Base-by-base conservation (phyloP, 2,329 filamentous ascomycete species). In the Tolypocladium ovalisporum region DNA sequence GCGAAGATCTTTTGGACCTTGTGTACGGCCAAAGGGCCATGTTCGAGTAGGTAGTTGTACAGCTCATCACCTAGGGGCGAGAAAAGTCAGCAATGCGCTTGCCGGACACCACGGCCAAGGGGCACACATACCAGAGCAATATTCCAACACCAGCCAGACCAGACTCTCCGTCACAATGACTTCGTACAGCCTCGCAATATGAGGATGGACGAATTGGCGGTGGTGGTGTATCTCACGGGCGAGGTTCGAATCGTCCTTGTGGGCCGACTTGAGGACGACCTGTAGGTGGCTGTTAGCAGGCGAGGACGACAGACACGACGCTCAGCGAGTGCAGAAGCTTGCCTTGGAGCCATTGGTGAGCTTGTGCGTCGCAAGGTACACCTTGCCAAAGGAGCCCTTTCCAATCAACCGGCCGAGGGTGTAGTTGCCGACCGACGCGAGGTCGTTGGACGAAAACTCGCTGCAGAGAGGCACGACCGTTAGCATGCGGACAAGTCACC, bases 281-380 rank as follows among this genome's bases (percentile, higher is more conserved):
- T 96, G 70, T 19, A 57, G 61, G 54, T 39, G 2, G 40, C 22
- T n/a, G 36, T 35, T 36, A 39, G 56, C 22, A 37, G 53, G 54
- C 69, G 19, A 39, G 37, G 17, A 40, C 8, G 78, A 60, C 15
- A 19, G 3, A 32, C 13, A 68, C 22, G 47, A 29, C 19, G 13
- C 34, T 12, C 15, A 35, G 22, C 13, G 29, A 13, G 44, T 32
- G 37, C 32, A 29, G 36, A 22, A 47, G 15, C 62, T 42, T 57
- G 93, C 91, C 84, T 97, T 97, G 70, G 92, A 96, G 68, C 92
- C 93, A 85, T 97, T 97, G 68, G 90, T 97, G 72, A 99, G 90
- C 73, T 97, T 97, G 74, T 99, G 94, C 52, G 87, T 85, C 58
- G 93, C 94, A 59, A 99, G 81, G 73, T 99, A 99, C 67, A 99